Conservation (phyloP, 164 flowering plant genomes). For the Vitis riparia region DNA sequence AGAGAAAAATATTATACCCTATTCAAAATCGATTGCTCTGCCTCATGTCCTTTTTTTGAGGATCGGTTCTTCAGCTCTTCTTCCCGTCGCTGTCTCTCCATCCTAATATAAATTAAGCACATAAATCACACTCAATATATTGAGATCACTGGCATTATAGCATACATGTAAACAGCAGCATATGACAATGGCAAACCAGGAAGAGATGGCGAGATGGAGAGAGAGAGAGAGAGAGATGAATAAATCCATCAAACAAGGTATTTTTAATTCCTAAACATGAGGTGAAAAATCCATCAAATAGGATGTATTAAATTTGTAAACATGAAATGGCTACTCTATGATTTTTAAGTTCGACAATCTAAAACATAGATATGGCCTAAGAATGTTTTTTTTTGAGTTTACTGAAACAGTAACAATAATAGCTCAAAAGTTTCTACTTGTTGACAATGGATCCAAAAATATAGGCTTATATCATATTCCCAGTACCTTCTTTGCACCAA, state of each 20-base stretch:
- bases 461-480: neutral
- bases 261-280: no score
- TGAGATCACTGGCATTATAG: no score
- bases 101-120: slow-evolving; percentile 41
- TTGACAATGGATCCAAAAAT: slow-evolving; percentile 1
- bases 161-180: neutral
- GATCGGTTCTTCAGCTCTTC: slow-evolving; percentile 76
- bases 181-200: neutral
- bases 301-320: neutral
- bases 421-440: neutral
- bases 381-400: no score
- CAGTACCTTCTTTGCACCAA: slow-evolving; percentile 89
- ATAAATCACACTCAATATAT: neutral
- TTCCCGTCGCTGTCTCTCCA: slow-evolving; percentile 98
- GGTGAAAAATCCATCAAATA: no score
- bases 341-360: neutral
- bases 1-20: slow-evolving; percentile 47
- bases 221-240: no score
- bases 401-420: no score
- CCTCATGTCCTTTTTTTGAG: slow-evolving; percentile 75
- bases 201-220: neutral
- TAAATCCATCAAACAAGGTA: no score
- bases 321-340: neutral
- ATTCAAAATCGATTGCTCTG: slow-evolving; percentile 76
- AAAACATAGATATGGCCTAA: no score